These are phyloP conservation scores for Aureobasidium melanogenum DNA, from an alignment of 2,329 filamentous ascomycete species.

Conservation along the genomic window DNA sequence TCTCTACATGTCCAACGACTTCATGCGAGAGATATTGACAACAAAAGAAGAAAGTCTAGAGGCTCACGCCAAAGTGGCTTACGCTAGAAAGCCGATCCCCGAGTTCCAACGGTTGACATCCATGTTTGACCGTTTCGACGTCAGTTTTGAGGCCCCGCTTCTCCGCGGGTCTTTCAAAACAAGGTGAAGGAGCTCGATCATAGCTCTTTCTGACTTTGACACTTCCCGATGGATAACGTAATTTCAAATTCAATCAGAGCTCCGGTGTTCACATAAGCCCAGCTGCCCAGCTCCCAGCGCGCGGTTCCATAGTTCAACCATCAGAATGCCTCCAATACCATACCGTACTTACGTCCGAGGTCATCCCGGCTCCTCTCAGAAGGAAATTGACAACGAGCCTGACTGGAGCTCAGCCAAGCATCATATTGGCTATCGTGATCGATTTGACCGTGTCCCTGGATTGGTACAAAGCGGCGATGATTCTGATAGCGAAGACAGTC, in stretches of 20 bases:
- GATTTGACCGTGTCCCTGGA: constrained; percentile 30
- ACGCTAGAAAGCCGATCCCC: neutral
- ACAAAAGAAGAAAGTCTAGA: neutral
- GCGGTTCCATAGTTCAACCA: neutral
- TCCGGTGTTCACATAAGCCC: neutral
- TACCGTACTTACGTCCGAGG: constrained; percentile 22
- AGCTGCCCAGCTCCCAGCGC: neutral
- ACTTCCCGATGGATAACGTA: neutral
- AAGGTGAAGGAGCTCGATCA: neutral
- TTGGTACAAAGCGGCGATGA: constrained; percentile 29
- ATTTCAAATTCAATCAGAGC: neutral
- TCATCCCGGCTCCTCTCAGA: constrained; percentile 31
- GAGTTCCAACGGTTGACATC: neutral
- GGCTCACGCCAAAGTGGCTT: too few relatives aligned
- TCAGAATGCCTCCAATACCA: constrained; percentile 23
- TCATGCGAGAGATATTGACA: too few relatives aligned
- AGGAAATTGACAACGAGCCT: constrained; percentile 36
- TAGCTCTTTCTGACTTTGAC: neutral
- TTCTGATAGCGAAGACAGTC: constrained; percentile 13
- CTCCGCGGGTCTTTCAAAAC: neutral
- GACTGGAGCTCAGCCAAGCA: constrained; percentile 34
- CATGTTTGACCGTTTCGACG: neutral
- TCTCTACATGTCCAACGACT: too few relatives aligned
- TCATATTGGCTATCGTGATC: constrained; percentile 32
- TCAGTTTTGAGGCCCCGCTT: neutral